phyloP scores from a whole-genome alignment of 2,329 filamentous ascomycete genomes.

The Pseudogymnoascus sp. region DNA sequence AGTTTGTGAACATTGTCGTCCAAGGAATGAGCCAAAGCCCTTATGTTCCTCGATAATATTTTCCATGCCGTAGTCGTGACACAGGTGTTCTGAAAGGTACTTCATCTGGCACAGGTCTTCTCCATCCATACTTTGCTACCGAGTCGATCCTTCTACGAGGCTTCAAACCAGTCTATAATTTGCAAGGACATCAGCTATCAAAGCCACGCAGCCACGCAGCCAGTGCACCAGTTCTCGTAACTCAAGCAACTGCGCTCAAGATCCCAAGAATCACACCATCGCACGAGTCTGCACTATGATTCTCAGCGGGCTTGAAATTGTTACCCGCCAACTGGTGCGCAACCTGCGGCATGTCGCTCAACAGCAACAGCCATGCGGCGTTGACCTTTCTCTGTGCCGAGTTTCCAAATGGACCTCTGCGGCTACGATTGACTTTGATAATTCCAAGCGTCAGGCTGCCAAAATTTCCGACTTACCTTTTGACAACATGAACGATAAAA shows the following conservation, averaged over 20 bases:
- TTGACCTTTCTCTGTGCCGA: constrained; percentile 26
- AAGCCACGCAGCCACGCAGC: not conserved
- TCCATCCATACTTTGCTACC: no score
- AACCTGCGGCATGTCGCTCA: constrained; percentile 17
- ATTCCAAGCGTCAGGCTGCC: constrained; percentile 24
- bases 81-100: not conserved
- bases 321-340: constrained; percentile 20
- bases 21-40: not conserved
- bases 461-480: constrained; percentile 16
- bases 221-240: not conserved
- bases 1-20: not conserved
- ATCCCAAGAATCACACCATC: not conserved
- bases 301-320: constrained; percentile 15
- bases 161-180: not conserved
- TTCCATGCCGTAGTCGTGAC: not conserved
- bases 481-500: not conserved
- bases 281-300: not conserved
- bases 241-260: not conserved
- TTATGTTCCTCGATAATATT: not conserved
- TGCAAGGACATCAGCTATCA: not conserved
- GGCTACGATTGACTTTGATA: constrained; percentile 28
- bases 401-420: constrained; percentile 26
- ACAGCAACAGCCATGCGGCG: constrained; percentile 29
- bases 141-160: no score
- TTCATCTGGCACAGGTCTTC: not conserved